Conservation (phyloP, 2,329 filamentous ascomycete species). For the Phyllosticta paracitricarpa region DNA sequence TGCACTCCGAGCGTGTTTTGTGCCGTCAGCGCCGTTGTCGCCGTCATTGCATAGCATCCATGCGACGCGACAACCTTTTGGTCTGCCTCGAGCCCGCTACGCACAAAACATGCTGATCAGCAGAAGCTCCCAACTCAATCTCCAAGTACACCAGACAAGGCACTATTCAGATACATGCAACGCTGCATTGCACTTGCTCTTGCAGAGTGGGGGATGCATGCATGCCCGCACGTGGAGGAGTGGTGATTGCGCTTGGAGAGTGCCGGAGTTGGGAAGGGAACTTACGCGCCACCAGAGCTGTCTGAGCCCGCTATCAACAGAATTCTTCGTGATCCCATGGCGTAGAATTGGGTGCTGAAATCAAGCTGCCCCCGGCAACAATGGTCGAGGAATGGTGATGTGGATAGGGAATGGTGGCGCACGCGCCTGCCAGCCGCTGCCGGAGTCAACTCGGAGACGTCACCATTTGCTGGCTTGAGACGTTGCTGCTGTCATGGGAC, state of each 20-base stretch:
- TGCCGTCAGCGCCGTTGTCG: conserved; percentile 88
- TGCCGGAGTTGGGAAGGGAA: background rate
- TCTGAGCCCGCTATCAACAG: conserved; percentile 83
- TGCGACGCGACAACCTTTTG: conserved; percentile 90
- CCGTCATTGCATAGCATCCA: conserved; percentile 91
- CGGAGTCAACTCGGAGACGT: background rate
- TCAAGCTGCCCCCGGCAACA: background rate
- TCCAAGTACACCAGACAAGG: background rate
- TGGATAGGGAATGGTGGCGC: background rate
- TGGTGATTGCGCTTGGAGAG: conserved; percentile 1
- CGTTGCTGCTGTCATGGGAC: background rate
- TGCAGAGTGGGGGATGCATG: background rate
- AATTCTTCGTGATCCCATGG: conserved; percentile 42
- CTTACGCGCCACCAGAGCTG: conserved; percentile 81
- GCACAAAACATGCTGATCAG: background rate
- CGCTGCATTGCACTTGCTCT: background rate
- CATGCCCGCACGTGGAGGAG: background rate
- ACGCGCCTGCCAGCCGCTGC: background rate
- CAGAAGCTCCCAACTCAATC: background rate
- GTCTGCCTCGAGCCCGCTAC: conserved; percentile 84
- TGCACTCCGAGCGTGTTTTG: conserved; percentile 84
- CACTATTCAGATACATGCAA: background rate
- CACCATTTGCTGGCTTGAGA: background rate
- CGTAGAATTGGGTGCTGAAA: background rate
- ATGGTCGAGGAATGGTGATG: background rate